A percentile compares a stretch with the other conserved stretches of the same genome.
phyloP scores from a whole-genome alignment of 768 basidiomycete species.

The Suillus discolor region DNA sequence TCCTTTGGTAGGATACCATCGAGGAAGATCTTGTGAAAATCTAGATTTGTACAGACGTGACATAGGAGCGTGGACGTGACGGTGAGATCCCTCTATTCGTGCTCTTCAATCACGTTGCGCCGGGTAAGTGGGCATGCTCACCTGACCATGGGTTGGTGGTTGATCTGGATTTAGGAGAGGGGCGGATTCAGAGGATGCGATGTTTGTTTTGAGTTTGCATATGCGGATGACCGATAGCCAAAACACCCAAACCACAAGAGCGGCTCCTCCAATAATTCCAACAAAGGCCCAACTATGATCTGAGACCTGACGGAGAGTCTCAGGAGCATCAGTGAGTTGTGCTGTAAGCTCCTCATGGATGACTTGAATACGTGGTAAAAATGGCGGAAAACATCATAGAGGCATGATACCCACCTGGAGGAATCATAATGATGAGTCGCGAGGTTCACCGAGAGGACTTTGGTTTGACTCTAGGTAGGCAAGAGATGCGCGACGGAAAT shows the following conservation, averaged over 20 bases:
- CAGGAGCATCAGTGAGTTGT: neutral
- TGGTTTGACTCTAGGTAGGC: neutral
- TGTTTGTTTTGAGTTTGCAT: neutral
- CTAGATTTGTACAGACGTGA: conserved; percentile 4
- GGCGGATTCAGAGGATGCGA: neutral
- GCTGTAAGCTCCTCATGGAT: neutral
- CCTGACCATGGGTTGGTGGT: neutral
- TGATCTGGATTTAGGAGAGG: neutral
- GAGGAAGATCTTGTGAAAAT: conserved; percentile 10
- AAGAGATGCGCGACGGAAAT: neutral
- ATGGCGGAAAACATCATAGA: neutral
- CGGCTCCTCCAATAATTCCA: neutral
- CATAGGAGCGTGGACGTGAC: neutral
- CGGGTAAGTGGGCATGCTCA: neutral
- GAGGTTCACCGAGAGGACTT: neutral
- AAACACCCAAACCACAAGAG: neutral
- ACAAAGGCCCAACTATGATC: neutral
- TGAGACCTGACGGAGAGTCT: neutral
- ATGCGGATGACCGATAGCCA: neutral
- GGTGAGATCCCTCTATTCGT: neutral
- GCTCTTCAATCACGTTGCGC: neutral
- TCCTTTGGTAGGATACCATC: neutral
- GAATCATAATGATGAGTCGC: neutral
- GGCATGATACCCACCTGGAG: neutral
- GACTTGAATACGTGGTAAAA: neutral